phyloP scores from a whole-genome alignment of 2,329 filamentous ascomycete species.

The Tolypocladium tropicale region DNA sequence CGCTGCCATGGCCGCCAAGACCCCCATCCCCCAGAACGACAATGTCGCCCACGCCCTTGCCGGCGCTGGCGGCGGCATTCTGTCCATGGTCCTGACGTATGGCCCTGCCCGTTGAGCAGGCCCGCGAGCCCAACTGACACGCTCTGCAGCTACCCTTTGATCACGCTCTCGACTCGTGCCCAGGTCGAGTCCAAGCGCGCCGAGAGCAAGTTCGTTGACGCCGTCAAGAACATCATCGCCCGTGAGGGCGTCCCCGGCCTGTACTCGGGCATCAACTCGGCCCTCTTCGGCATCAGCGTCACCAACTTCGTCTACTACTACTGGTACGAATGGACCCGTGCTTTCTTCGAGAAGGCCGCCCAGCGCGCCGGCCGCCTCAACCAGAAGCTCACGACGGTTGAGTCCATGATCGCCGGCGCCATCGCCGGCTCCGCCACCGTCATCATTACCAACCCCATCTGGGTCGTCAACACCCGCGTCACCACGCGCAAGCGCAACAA shows the following conservation, averaged over 20 bases:
- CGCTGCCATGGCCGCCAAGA: slow-evolving; percentile 35
- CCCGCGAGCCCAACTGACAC: not conserved
- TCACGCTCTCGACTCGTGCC: slow-evolving; percentile 92
- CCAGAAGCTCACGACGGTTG: slow-evolving; percentile 78
- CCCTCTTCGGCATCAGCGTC: slow-evolving; percentile 92
- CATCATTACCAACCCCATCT: slow-evolving; percentile 95
- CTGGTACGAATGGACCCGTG: slow-evolving; percentile 97
- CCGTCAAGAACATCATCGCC: slow-evolving; percentile 76
- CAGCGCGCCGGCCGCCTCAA: slow-evolving; percentile 59
- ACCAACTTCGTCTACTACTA: slow-evolving; percentile 99
- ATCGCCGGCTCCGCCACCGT: slow-evolving; percentile 91
- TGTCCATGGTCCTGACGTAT: slow-evolving; percentile 93
- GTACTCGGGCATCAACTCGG: slow-evolving; percentile 87
- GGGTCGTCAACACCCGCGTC: slow-evolving; percentile 98
- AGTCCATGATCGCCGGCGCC: slow-evolving; percentile 92
- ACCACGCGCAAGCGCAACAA: slow-evolving; percentile 66
- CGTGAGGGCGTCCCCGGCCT: slow-evolving; percentile 84
- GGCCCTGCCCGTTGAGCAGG: slow-evolving; percentile 8
- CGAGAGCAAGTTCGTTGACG: slow-evolving; percentile 72
- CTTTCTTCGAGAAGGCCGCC: slow-evolving; percentile 74
- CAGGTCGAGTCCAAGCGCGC: slow-evolving; percentile 96
- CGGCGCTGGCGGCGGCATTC: slow-evolving; percentile 82
- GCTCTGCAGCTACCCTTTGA: slow-evolving; percentile 75
- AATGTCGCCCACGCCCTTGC: slow-evolving; percentile 94
- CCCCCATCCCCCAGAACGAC: slow-evolving; percentile 75